Evolutionary conservation across 805 yeast genomes (phyloP).

Genomic region (Hanseniaspora pseudoguilliermondii): DNA sequence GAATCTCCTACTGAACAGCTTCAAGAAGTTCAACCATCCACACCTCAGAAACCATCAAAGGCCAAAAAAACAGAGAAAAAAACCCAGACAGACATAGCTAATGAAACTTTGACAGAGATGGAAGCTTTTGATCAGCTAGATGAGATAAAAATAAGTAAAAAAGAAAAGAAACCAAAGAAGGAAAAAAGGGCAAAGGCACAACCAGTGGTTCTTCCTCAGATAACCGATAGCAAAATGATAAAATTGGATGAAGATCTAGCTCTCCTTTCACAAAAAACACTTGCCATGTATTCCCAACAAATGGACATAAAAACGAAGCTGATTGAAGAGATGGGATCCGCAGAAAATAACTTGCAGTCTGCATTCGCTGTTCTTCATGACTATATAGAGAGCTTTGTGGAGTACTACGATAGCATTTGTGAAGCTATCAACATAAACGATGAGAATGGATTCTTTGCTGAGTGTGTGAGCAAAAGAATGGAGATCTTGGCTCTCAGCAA

Average conservation of each 20-base stretch:
- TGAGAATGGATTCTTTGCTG: not conserved
- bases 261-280: not conserved
- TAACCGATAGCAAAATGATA: not conserved
- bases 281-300: not conserved
- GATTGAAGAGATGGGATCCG: not conserved
- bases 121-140: not conserved
- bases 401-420: slow-evolving; percentile 1
- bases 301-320: not conserved
- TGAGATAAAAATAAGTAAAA: not conserved
- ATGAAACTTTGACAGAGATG: not conserved
- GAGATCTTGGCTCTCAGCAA: slow-evolving; percentile 1
- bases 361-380: not conserved
- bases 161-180: not conserved
- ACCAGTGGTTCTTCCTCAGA: not conserved
- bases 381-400: not conserved
- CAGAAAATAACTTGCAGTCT: not conserved
- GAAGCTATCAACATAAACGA: not conserved
- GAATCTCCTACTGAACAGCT: not conserved
- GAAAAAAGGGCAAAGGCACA: not conserved
- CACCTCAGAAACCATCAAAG: not conserved
- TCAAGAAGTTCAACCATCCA: not conserved
- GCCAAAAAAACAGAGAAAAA: not conserved
- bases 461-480: not conserved
- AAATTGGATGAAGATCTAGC: not conserved
- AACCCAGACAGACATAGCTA: not conserved